Base-by-base conservation (phyloP, 192 early-diverging fungal genomes). In the Phycomyces blakesleeanus region DNA sequence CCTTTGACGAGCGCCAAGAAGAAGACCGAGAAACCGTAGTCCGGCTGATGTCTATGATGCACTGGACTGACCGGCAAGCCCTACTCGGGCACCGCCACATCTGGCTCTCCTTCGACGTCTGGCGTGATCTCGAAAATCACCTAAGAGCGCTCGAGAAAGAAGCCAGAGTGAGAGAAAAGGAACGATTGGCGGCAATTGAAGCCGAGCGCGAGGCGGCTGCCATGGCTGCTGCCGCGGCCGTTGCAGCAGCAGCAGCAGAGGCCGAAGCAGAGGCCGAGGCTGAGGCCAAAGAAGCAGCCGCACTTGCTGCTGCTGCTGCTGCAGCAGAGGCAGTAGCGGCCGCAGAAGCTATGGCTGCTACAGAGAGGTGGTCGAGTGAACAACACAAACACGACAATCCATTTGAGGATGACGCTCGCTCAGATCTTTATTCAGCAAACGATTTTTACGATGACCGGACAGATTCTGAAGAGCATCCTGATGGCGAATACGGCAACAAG, bases 91-190 rank as follows among this genome's bases (percentile, higher is more conserved):
- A 74, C 64, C 40, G 75, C 52, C 16, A 74, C 41, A 73, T 91
- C 16, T 87, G 83, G 68, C 55, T 89, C 41, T 69, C 77, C 0
- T 83, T 88, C 59, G 78, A 79, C 7, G 75, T 81, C 22, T 91
- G 87, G 87, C 81, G 78, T 41, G 73, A 76, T 59, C 58, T 89
- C 8, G 89, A 91, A 55, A 77, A 82, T 18, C 70, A 79, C 25
- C 64, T 88, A 21, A 75, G 87, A 6, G 56, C 69, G 0, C 38
- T 77, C 14, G 89, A 91, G 68, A 83, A 85, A 54, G 83, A 86
- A 44, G 79, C 81, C 15, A 59, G 80, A 9, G 51, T 63, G 21
- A 67, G 63, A 50, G 52, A 67, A 59, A 85, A 85, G 56, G 76
- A 77, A 59, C 66, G 71, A 5, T 55, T 67, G 49, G 78, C 73